Evolutionary conservation across 2,329 filamentous ascomycete genomes (phyloP).

Genomic region (Colletotrichum chlorophyti): DNA sequence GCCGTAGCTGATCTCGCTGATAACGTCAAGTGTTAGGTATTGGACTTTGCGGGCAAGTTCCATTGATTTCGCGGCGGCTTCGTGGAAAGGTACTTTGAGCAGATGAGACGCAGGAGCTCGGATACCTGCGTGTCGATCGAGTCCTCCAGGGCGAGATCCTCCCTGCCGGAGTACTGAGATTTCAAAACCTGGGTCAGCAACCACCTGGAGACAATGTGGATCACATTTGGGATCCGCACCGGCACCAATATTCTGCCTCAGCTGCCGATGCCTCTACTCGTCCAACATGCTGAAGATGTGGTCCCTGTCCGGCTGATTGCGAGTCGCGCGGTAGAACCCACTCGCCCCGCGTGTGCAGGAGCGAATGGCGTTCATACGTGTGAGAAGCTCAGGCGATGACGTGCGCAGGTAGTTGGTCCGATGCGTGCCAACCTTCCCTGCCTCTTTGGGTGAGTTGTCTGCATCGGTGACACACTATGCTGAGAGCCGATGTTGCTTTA

Average conservation of each 20-base stretch:
- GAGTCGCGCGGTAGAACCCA: conserved; percentile 43
- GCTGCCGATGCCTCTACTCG: conserved; percentile 41
- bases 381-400: conserved; percentile 44
- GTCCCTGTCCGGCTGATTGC: conserved; percentile 43
- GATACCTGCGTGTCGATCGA: conserved; percentile 51
- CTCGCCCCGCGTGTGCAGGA: conserved; percentile 43
- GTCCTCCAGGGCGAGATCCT: conserved; percentile 49
- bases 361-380: conserved; percentile 39
- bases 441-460: background rate
- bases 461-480: background rate
- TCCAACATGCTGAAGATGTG: conserved; percentile 43
- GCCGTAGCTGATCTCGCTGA: conserved; percentile 60
- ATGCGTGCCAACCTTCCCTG: conserved; percentile 47
- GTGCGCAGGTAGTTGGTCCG: conserved; percentile 50
- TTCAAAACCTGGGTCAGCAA: background rate
- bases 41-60: conserved; percentile 55
- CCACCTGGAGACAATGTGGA: too few species aligned
- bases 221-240: too few species aligned
- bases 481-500: background rate
- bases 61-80: conserved; percentile 39
- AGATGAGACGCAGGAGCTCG: conserved; percentile 52
- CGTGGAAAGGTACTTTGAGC: conserved; percentile 49
- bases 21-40: conserved; percentile 61
- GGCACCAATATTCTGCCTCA: conserved; percentile 50
- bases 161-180: conserved; percentile 52